Evolutionary conservation across 192 early-diverging fungal genomes (phyloP), one percentile per base, ranked within the genome.

Genomic region (Backusella tarrabulga): DNA sequence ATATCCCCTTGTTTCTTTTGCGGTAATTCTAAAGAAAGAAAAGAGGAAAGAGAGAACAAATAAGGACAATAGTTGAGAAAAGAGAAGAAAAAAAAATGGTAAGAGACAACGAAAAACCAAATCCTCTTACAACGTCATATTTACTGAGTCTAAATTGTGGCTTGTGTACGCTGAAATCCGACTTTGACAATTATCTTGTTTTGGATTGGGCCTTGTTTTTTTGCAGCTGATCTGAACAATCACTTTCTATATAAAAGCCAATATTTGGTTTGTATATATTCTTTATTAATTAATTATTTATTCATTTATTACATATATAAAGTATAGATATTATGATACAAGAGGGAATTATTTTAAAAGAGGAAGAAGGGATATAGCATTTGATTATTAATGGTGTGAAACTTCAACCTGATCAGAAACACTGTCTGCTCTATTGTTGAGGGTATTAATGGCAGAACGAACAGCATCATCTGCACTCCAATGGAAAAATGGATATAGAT

Each of bases 401-500:
- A 56, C 19, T 21, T 56, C 54, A 23, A 56, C 54, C 54, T 56
- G n/a, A 26, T 11, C 54, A 23, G 54, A 23, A 21, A 23, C 54
- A 56, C 54, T 56, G 38, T 75, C 74, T 35, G 56, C n/a, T 23
- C 76, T 69, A 35, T 40, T 21, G 38, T 15, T 15, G 0, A 78
- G 23, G 7, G 77, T 72, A 14, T 21, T 32, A 38, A 19, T 6
- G 34, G 83, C 83, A 38, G 83, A 54, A 63, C 67, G 68, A 26
- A 80, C 79, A 12, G 83, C 83, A 40, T 77, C 76, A 52, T 84
- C 83, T 6, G 76, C 54, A 41, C 76, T 77, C 72, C 73, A 84
- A 54, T 84, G 83, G 77, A 84, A 84, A 71, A 77, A 84, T 1
- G 78, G 79, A 73, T 84, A 80, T 6, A 56, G 42, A 29, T 84